These are phyloP conservation scores for Trypanosoma theileri DNA, from an alignment of 208 protist species.

Conservation along the genomic window DNA sequence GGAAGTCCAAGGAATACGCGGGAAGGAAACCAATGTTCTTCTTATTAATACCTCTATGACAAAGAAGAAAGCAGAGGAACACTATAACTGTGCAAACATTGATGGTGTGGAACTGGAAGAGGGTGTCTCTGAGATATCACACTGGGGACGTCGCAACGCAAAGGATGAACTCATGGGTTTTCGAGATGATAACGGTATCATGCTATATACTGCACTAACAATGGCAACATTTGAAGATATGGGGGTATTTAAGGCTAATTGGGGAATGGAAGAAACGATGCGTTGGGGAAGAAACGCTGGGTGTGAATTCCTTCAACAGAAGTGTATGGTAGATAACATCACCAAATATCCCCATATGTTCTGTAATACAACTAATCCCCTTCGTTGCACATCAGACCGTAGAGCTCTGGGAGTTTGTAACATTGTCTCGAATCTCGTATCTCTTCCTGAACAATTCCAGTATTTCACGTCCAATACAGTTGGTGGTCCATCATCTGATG, in stretches of 20 bases:
- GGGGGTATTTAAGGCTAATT: constrained; percentile 30
- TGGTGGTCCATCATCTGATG: neutral
- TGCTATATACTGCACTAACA: constrained; percentile 27
- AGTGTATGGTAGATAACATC: constrained; percentile 18
- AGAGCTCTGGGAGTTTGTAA: neutral
- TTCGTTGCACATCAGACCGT: neutral
- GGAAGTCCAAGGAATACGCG: constrained; percentile 1
- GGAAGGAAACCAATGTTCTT: neutral
- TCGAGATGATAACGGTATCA: neutral
- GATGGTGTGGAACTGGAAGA: constrained; percentile 36
- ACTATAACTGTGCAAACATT: constrained; percentile 21
- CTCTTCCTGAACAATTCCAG: neutral
- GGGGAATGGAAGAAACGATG: constrained; percentile 27
- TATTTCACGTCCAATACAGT: neutral
- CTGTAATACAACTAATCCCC: constrained; percentile 9
- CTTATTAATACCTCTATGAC: constrained; percentile 16
- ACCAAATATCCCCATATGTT: constrained; percentile 30
- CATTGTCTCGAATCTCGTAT: neutral
- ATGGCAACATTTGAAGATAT: constrained; percentile 29
- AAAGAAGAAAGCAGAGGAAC: constrained; percentile 2
- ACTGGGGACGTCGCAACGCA: constrained; percentile 33
- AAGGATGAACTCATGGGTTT: constrained; percentile 31
- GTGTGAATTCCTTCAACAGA: constrained; percentile 22
- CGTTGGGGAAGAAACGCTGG: constrained; percentile 27
- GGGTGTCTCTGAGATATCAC: constrained; percentile 21